Evolutionary conservation across 1,139 yeast species (phyloP), one percentile per base, ranked within the genome.

Genomic region (Starmera stellimalicola): DNA sequence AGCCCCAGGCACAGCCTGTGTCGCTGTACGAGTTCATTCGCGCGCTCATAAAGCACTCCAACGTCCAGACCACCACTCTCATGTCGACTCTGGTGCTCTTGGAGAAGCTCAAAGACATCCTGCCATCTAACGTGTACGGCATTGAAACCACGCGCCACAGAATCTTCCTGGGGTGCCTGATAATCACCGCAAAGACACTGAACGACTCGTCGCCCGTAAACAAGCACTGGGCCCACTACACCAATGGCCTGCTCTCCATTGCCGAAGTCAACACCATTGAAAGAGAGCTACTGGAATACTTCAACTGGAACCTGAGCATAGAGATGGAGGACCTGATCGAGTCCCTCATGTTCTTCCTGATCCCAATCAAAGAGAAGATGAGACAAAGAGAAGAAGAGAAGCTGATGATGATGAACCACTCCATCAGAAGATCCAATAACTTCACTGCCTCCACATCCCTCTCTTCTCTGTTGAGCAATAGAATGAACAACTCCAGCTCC

Each of bases 151-250:
- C 97, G 6, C 74, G 94, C 53, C 97, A 91, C 62, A 70, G 97
- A 41, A 83, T 91, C 39, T 88, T 91, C 46, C 64, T 91, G 37
- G 94, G 95, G 1, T 75, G 95, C 29, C 67, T 91, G 41, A 83
- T 91, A 34, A 64, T 91, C 40, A 82, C 94, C 26, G 95, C 97
- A 17, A 91, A 91, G 62, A 78, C 78, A 43, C 70, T 88, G 43
- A 91, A 91, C 58, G 98, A 91, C 61, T 79, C 94, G 3, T 78
- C 93, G 14, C 98, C 97, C 33, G 71, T 88, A 57, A 91, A 91
- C 61, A 87, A 81, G 60, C 95, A 88, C 63, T 91, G 98, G 98
- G 80, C 94, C 12, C 70, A 73, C 40, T 88, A 87, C 63, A 85
- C 97, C 11, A 76, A 79, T 54, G 95, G 95, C 1, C 64, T 91